Base-by-base conservation (phyloP, 2,329 filamentous ascomycete genomes). In the Myriosclerotinia curreyana region DNA sequence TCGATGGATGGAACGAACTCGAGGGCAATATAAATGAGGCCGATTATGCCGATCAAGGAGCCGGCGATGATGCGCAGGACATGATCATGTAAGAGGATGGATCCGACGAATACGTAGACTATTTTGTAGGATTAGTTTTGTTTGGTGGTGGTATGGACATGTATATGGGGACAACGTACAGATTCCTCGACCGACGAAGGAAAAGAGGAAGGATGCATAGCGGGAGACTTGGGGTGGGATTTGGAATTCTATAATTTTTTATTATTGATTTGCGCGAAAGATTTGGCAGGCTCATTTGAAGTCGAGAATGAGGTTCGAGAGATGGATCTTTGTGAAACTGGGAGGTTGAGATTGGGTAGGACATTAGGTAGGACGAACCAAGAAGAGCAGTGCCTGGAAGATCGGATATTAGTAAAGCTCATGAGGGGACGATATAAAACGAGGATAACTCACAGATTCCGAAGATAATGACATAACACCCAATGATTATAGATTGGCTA, bases 101-200 rank as follows among this genome's bases (percentile, higher is more conserved):
- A 90, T 70, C 94, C 95, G 73, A 96, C 82, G 78, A 99, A 98
- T 78, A 98, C 85, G 84, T 99, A 99, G 82, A 99, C 93, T 96
- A 66, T 34, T 31, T 12, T 48, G 34, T 22, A 20, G 42, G 67
- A 56, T 73, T 60, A 76, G 69, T 36, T 38, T 20, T 42, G 50
- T 55, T 64, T 17, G 42, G 51, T 49, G 60, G 53, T 36, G 28
- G 28, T 48, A 61, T 42, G 59, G 38, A 11, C 28, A 31, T 31
- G 25, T 20, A 25, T 55, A 11, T 44, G 25, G 59, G 28, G 44
- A 8, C 46, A 20, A 87, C 92, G 79, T 86, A 96, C 93, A 98
- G 76, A 92, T 83, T 78, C 95, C 95, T 75, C 95, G 92, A 67
- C 95, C 95, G 71, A 98, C 80, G 83, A 99, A 98, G 65, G 91